Evolutionary conservation across 208 protist species (phyloP), one percentile per base, ranked within the genome.

Genomic region (Trypanosoma vivax): DNA sequence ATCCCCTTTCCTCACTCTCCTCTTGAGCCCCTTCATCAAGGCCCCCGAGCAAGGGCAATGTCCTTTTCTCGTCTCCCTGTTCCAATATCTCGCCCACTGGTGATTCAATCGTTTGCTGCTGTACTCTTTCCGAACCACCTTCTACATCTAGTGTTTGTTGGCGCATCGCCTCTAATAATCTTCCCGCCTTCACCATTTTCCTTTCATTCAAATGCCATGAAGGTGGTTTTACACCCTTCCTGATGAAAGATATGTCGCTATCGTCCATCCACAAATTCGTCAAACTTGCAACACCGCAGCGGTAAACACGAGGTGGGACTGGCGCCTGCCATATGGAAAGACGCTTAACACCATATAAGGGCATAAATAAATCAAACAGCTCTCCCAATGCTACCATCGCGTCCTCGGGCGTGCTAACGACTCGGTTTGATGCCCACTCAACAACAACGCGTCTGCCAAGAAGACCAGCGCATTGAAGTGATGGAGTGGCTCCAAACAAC

Each of bases 311-410:
- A 23, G 70, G 70, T 5, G 50, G 28, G 3, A 50, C 38, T 18
- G 68, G 24, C 19, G 34, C 25, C 11, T 42, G n/a, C 58, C 70
- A 79, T 16, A 77, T 38, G 29, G 27, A 49, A 13, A 5, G 30
- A 27, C 76, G 58, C 21, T 30, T 39, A 42, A 63, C 61, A 28
- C 70, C 69, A 57, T 81, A 86, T 16, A 7, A 33, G 3, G 6
- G 16, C 5, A 42, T 46, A 55, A 88, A 78, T 29, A 60, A 37
- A 3, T 66, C 60, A 63, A 92, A 92, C 23, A 92, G 70, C 25
- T 50, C 69, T 16, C 46, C 45, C 21, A 92, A 59, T 3, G 71
- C 67, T 13, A 42, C 30, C 16, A 66, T 21, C 19, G 79, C 81
- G 2, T 63, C 61, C 2, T 46, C 24, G 14, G 86, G 73, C 11